Percentiles rank a stretch among this genome's conserved stretches.
Evolutionary conservation across 2,329 filamentous ascomycete species (phyloP).

Genomic region (Aspergillus hiratsukae): DNA sequence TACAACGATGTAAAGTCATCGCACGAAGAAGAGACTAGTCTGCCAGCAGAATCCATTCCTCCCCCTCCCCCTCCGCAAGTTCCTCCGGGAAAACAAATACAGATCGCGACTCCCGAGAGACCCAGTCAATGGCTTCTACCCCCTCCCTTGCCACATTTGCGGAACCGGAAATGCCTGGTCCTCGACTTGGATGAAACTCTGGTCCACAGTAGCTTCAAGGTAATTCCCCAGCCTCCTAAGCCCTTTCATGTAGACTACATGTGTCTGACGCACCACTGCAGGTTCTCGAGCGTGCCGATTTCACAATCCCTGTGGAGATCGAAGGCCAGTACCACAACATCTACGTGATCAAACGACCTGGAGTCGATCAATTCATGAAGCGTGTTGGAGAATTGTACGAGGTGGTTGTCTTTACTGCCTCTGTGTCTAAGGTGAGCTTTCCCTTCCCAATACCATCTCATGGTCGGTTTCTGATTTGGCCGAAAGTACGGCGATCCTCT

Average conservation of each 20-base stretch:
- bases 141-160: slow-evolving; percentile 72
- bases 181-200: slow-evolving; percentile 94
- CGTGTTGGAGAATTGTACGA: slow-evolving; percentile 95
- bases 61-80: slow-evolving; percentile 54
- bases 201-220: slow-evolving; percentile 98
- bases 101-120: slow-evolving; percentile 33
- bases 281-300: slow-evolving; percentile 97
- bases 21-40: slow-evolving; percentile 39
- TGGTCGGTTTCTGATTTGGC: slow-evolving; percentile 7
- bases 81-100: slow-evolving; percentile 33
- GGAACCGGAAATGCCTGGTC: slow-evolving; percentile 88
- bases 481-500: slow-evolving; percentile 88
- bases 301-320: slow-evolving; percentile 97
- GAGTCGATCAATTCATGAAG: slow-evolving; percentile 98
- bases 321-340: slow-evolving; percentile 99
- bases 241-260: neutral
- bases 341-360: slow-evolving; percentile 98
- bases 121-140: slow-evolving; percentile 71
- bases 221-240: slow-evolving; percentile 37
- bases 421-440: slow-evolving; percentile 79
- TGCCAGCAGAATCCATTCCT: slow-evolving; percentile 47
- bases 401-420: slow-evolving; percentile 97
- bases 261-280: slow-evolving; percentile 36
- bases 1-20: slow-evolving; percentile 47
- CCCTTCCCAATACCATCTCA: neutral